phyloP scores from a whole-genome alignment of 768 basidiomycete species.

The Neoboletus magnificus region DNA sequence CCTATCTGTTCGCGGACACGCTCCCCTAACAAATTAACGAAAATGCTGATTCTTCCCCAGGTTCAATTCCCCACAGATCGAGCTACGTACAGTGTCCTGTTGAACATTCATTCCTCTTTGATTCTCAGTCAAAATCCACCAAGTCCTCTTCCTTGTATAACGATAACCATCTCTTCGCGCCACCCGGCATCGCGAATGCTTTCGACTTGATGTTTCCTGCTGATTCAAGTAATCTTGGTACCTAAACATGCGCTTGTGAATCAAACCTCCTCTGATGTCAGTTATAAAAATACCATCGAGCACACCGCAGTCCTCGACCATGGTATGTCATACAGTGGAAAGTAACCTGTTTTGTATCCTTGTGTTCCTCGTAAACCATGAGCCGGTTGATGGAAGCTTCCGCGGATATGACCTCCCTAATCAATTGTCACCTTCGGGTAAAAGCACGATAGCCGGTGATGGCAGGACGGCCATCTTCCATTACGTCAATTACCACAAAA shows the following conservation, averaged over 20 bases:
- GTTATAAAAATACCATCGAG: background rate
- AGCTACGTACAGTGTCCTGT: background rate
- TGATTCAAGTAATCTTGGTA: background rate
- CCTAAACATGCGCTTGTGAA: no score
- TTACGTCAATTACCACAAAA: slow-evolving; percentile 50
- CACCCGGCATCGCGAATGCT: background rate
- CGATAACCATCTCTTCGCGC: background rate
- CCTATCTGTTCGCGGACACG: background rate
- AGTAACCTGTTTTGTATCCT: slow-evolving; percentile 33
- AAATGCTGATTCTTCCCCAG: background rate
- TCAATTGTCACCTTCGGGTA: background rate
- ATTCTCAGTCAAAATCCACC: background rate
- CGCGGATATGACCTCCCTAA: slow-evolving; percentile 53
- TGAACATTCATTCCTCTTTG: background rate
- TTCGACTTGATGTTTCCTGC: background rate
- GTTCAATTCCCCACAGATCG: background rate
- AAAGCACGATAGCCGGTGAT: background rate
- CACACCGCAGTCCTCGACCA: background rate
- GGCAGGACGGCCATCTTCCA: slow-evolving; percentile 37
- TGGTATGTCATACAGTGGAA: background rate
- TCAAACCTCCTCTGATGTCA: no score
- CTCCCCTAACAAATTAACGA: background rate
- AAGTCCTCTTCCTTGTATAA: background rate
- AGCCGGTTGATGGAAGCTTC: slow-evolving; percentile 47
- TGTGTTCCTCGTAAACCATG: slow-evolving; percentile 46